phyloP scores from a whole-genome alignment of 345 rosid genomes.

The Euphorbia peplus region DNA sequence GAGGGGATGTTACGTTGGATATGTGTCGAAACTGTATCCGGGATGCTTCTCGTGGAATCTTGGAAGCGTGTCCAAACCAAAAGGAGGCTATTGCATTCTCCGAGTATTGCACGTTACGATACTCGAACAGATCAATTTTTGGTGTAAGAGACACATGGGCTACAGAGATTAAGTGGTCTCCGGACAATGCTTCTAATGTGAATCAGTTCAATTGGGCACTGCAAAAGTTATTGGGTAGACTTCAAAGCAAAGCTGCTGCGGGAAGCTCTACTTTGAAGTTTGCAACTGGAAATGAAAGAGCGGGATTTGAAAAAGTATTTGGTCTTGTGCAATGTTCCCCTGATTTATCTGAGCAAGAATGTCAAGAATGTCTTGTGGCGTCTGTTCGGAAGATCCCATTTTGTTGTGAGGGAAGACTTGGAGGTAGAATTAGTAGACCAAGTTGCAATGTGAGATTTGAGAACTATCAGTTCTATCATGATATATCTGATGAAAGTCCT shows the following conservation, averaged over 20 bases:
- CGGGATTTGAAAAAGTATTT: slow-evolving; percentile 6
- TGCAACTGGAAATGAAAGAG: slow-evolving; percentile 27
- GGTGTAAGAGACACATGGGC: slow-evolving; percentile 15
- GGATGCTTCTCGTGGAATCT: background rate
- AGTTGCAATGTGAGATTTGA: slow-evolving; percentile 19
- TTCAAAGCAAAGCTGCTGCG: slow-evolving; percentile 22
- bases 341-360: slow-evolving; percentile 24
- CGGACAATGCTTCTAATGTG: background rate
- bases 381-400: background rate
- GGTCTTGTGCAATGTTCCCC: slow-evolving; percentile 32
- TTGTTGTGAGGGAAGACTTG: slow-evolving; percentile 27
- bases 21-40: background rate
- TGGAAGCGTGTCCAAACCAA: slow-evolving; percentile 13
- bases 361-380: slow-evolving; percentile 18
- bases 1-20: slow-evolving; percentile 10
- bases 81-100: slow-evolving; percentile 11
- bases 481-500: background rate
- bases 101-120: slow-evolving; percentile 23
- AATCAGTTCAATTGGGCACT: slow-evolving; percentile 18
- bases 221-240: slow-evolving; percentile 16
- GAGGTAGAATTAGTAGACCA: slow-evolving; percentile 23
- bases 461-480: background rate
- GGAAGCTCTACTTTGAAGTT: slow-evolving; percentile 36
- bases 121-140: slow-evolving; percentile 17
- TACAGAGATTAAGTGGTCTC: accelerated